A percentile compares a stretch with the other conserved stretches of the same genome.
Evolutionary conservation across 768 basidiomycete species (phyloP).

Genomic region (Leucocoprinus leucothites): DNA sequence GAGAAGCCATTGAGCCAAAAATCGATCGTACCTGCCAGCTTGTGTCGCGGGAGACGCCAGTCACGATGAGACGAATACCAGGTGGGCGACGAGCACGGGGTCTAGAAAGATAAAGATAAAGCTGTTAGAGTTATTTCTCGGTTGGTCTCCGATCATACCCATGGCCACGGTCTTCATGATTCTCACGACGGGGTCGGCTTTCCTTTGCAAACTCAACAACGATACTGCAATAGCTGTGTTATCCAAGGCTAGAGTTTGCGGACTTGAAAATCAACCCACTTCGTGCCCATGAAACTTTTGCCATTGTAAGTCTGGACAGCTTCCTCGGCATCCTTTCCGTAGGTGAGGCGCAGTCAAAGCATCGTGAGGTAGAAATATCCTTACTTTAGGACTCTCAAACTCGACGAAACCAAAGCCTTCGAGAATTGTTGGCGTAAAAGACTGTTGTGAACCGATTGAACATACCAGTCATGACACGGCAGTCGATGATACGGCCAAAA

Average conservation of each 20-base stretch:
- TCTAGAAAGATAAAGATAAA: constrained; percentile 18
- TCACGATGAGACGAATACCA: constrained; percentile 80
- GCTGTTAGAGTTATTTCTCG: background rate
- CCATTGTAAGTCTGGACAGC: constrained; percentile 85
- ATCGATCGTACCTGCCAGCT: constrained; percentile 92
- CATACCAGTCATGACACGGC: constrained; percentile 91
- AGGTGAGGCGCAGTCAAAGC: constrained; percentile 11
- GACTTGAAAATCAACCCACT: constrained; percentile 40
- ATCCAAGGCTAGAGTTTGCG: background rate
- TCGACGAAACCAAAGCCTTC: constrained; percentile 95
- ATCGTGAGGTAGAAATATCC: constrained; percentile 10
- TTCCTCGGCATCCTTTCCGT: constrained; percentile 86
- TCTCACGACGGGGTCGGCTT: constrained; percentile 78
- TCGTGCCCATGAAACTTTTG: constrained; percentile 85
- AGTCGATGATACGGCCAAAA: constrained; percentile 85
- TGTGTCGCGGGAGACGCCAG: constrained; percentile 88
- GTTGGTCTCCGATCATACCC: constrained; percentile 40
- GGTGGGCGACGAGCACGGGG: constrained; percentile 73
- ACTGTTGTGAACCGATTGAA: constrained; percentile 12
- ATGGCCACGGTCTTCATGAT: constrained; percentile 58
- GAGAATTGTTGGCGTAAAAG: constrained; percentile 9
- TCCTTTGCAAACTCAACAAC: constrained; percentile 97
- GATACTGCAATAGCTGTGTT: constrained; percentile 49
- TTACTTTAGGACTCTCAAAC: constrained; percentile 81
- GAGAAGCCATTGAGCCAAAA: constrained; percentile 15